phyloP scores from a whole-genome alignment of 495 filamentous ascomycete species.

The Penicillium roqueforti region DNA sequence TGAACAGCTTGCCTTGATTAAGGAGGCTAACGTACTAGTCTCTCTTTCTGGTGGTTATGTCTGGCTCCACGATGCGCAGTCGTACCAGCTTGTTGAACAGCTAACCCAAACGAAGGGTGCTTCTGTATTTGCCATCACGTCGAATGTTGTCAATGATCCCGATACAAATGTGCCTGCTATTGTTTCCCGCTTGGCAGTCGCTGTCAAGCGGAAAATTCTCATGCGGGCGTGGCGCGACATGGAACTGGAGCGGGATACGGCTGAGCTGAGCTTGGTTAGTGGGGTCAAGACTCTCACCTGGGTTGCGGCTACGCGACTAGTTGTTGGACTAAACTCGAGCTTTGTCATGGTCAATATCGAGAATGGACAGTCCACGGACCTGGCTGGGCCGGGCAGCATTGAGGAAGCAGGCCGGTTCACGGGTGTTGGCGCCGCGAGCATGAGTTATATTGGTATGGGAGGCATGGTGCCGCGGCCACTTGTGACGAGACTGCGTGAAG shows the following conservation, averaged over 20 bases:
- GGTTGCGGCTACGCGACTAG: conserved; percentile 77
- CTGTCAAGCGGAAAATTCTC: conserved; percentile 82
- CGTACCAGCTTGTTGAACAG: conserved; percentile 74
- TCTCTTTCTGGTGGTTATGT: conserved; percentile 86
- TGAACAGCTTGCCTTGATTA: conserved; percentile 90
- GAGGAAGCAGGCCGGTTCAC: conserved; percentile 61
- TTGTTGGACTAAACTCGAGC: conserved; percentile 81
- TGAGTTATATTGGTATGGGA: conserved; percentile 94
- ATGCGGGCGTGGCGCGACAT: conserved; percentile 96
- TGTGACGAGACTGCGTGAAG: conserved; percentile 73
- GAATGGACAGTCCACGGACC: conserved; percentile 62
- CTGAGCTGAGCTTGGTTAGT: conserved; percentile 74
- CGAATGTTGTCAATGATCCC: conserved; percentile 86
- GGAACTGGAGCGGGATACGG: conserved; percentile 68
- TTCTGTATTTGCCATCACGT: conserved; percentile 86
- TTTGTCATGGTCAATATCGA: conserved; percentile 89
- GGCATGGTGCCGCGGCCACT: conserved; percentile 87
- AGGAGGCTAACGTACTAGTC: conserved; percentile 86
- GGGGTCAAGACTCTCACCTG: conserved; percentile 81
- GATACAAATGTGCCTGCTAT: conserved; percentile 84
- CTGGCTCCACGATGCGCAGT: conserved; percentile 81
- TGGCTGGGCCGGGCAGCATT: conserved; percentile 73
- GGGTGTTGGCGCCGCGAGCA: conserved; percentile 67
- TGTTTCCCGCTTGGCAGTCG: conserved; percentile 83
- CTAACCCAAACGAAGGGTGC: conserved; percentile 80